Evolutionary conservation across 768 basidiomycete species (phyloP), one percentile per base, ranked within the genome.

Genomic region (Naematelia aurantialba): DNA sequence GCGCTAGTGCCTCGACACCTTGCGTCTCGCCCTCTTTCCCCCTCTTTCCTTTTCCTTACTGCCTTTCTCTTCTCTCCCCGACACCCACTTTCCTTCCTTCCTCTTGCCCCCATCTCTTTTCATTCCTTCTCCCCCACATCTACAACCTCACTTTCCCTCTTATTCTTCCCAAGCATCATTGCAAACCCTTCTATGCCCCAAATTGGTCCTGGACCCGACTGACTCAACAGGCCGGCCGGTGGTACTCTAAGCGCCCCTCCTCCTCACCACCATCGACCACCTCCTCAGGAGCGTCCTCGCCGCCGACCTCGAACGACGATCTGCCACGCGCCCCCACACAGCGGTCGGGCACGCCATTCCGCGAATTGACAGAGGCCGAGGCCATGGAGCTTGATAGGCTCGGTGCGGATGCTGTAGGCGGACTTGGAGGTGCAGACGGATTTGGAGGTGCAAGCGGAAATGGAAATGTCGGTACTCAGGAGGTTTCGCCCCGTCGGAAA

Each of bases 311-410:
- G 11, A 19, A 5, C 19, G 19, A 10, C 46, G 25, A 19, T 54
- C 65, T 2, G 47, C 31, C 2, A 29, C 45, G 29, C 30, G 22
- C n/a, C 48, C 52, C 5, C 10, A 48, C 60, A 4, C 52, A 39
- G n/a, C 56, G 70, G 5, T 56, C 66, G 4, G 59, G 52, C 5
- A 76, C 75, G 24, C 75, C 75, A 1, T 76, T 54, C 51, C 54
- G 73, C 29, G 75, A 76, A 52, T 39, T 74, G 53, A 65, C 73
- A 11, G 66, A 73, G 49, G 66, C 58, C n/a, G 72, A 72, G 34
- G 56, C 68, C 3, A 51, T 68, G 59, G 68, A 70, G 39, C 24
- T 73, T 25, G 58, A 53, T 21, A 47, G 50, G 14, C 27, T 21
- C 19, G 24, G 45, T n/a, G n/a, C n/a, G n/a, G n/a, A n/a, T n/a